Percentiles rank a stretch among this genome's conserved stretches.
Conservation (phyloP, 306 rosid genomes). For the Fragaria nilgerrensis region DNA sequence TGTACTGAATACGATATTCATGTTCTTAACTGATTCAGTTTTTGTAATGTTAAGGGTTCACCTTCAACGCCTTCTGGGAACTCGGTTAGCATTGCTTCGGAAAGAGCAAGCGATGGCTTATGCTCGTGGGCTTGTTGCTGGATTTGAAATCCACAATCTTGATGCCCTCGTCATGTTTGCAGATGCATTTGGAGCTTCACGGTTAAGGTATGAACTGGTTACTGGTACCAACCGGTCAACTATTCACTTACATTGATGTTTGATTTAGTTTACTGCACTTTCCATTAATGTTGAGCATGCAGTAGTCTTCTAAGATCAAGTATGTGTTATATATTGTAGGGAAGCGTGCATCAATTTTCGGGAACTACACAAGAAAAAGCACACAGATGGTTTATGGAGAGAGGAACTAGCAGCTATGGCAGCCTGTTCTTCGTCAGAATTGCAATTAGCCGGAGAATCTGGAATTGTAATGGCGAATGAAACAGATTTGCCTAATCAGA, state of each 20-base stretch:
- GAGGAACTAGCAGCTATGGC: slow-evolving; percentile 19
- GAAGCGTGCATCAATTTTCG: slow-evolving; percentile 18
- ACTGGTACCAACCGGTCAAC: not conserved
- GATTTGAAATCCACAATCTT: slow-evolving; percentile 49
- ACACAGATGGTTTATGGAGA: slow-evolving; percentile 16
- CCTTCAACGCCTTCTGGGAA: slow-evolving; percentile 52
- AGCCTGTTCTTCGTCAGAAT: slow-evolving; percentile 14
- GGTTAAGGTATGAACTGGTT: slow-evolving; percentile 41
- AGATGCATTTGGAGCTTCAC: slow-evolving; percentile 67
- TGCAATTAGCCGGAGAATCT: slow-evolving; percentile 10
- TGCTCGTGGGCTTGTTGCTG: slow-evolving; percentile 65
- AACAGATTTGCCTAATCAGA: not conserved
- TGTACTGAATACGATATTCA: not conserved
- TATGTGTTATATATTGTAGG: slow-evolving; percentile 11
- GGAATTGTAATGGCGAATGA: slow-evolving; percentile 14
- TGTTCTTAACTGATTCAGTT: slow-evolving; percentile 26
- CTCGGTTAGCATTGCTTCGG: slow-evolving; percentile 48
- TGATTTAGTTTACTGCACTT: not conserved
- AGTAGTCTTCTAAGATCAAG: not conserved
- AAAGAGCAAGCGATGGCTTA: slow-evolving; percentile 78
- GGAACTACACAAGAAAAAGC: slow-evolving; percentile 23
- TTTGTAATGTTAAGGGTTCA: slow-evolving; percentile 35
- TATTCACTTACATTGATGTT: not conserved
- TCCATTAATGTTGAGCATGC: not conserved
- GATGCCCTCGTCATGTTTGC: slow-evolving; percentile 56